Percentiles rank a stretch among this genome's conserved stretches.
Conservation (phyloP, 306 rosid genomes). For the Castanospermum australe region DNA sequence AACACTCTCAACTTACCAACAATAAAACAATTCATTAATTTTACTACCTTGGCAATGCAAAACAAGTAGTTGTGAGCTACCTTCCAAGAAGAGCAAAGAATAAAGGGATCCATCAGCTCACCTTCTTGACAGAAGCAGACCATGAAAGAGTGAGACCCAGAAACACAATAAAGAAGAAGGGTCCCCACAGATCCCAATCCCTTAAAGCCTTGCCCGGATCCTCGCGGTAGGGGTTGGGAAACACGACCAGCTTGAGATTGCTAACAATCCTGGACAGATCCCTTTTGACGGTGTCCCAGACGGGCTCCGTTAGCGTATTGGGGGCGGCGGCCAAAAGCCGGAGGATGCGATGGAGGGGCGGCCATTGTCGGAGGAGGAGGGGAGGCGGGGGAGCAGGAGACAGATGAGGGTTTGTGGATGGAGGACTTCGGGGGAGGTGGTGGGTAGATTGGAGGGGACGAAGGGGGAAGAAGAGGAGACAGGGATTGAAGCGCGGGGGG, state of each 20-base stretch:
- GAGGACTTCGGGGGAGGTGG: too few relatives aligned
- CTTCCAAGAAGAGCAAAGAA: neutral
- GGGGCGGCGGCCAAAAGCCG: constrained; percentile 83
- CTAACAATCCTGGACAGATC: constrained; percentile 94
- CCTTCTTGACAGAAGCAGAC: constrained; percentile 99
- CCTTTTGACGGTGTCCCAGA: constrained; percentile 91
- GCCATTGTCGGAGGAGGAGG: constrained; percentile 41
- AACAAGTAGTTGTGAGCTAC: too few relatives aligned
- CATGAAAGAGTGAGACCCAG: constrained; percentile 88
- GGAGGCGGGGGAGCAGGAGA: constrained; percentile 42
- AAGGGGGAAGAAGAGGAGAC: constrained; percentile 59
- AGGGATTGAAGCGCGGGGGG: constrained; percentile 93
- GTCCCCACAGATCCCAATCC: constrained; percentile 99
- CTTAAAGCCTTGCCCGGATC: constrained; percentile 95
- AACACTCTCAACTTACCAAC: too few relatives aligned
- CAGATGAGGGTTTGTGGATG: too few relatives aligned
- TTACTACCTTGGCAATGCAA: too few relatives aligned
- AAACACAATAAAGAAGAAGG: constrained; percentile 95
- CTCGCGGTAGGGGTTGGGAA: constrained; percentile 90
- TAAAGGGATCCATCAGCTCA: neutral
- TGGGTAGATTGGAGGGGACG: constrained; percentile 39
- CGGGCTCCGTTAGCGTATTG: constrained; percentile 92
- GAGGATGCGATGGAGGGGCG: constrained; percentile 21
- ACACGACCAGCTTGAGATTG: constrained; percentile 94
- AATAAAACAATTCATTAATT: too few relatives aligned